Evolutionary conservation across 108 stramenopile species (phyloP), one percentile per base, ranked within the genome.

Genomic region (Mayamaea pseudoterrestris): DNA sequence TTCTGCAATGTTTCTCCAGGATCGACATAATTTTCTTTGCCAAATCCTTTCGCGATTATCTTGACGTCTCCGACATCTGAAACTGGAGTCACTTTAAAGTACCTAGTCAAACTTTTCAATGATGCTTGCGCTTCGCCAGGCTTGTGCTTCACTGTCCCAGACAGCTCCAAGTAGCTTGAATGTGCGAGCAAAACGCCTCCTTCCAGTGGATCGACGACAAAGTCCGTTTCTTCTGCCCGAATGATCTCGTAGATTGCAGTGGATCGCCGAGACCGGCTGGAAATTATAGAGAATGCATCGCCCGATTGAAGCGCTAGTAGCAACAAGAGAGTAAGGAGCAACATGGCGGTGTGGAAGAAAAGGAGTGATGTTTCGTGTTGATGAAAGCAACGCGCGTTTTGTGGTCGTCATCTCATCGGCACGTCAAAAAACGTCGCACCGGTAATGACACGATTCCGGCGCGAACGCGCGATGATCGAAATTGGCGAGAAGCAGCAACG

Each of bases 121-220:
- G 54, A 47, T 28, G 60, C 18, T 32, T 60, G 44, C 35, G 56
- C 37, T 44, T 60, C 55, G 40, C 74, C 67, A 52, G 74, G 61
- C 50, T 53, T 32, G 55, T 61, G 58, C 32, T 58, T 57, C 22
- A 74, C 31, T 21, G 35, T 53, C 35, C 78, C 82, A 18, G 54
- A 28, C 14, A 84, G 69, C 48, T 74, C 74, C 37, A 84, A 56
- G 45, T 75, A 78, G 29, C 55, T 63, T 3, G 76, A 74, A 30
- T 61, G 44, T 0, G 82, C 75, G 27, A 84, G 36, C 14, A 66
- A 62, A 14, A 84, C 75, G 7, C 82, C 78, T 40, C 82, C 82
- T 41, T 46, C 41, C 16, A 67, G 61, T 29, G 59, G 61, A 53
- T 78, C 74, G 36, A 70, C 17, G 32, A 50, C 62, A 2, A 47